phyloP scores from a whole-genome alignment of 1,139 yeast species.

The Lodderomyces elongisporus region DNA sequence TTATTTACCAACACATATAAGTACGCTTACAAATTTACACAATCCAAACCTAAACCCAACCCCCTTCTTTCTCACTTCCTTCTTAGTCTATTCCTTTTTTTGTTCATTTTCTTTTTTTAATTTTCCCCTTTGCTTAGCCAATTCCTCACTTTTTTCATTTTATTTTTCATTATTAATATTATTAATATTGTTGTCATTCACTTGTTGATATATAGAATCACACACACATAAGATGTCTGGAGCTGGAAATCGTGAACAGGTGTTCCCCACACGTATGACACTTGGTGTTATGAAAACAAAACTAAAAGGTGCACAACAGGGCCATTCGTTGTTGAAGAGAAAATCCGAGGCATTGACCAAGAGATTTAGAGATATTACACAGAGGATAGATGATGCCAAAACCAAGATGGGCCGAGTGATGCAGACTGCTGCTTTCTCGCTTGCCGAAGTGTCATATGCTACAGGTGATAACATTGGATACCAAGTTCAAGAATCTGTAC shows the following conservation, averaged over 20 bases:
- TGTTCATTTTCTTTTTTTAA: neutral
- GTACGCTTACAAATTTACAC: too few species aligned
- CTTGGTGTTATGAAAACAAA: conserved; percentile 91
- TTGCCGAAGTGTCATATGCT: conserved; percentile 96
- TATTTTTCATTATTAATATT: too few species aligned
- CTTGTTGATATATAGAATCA: too few species aligned
- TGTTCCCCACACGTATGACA: conserved; percentile 97
- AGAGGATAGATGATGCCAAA: conserved; percentile 90
- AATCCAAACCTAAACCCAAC: too few species aligned
- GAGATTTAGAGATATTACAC: conserved; percentile 92
- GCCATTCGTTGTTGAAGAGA: conserved; percentile 87
- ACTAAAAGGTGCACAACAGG: conserved; percentile 95
- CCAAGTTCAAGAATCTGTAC: conserved; percentile 93
- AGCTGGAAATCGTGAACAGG: conserved; percentile 66
- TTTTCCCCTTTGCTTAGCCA: neutral
- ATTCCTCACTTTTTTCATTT: too few species aligned
- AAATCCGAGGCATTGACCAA: conserved; percentile 96
- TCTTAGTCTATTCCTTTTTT: neutral
- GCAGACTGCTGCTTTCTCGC: conserved; percentile 97
- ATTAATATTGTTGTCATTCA: too few species aligned
- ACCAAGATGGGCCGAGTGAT: conserved; percentile 97
- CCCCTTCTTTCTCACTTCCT: neutral
- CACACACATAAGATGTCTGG: conserved; percentile 42
- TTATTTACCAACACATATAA: too few species aligned
- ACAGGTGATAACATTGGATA: conserved; percentile 93